Percentiles rank a stretch among this genome's conserved stretches.
These are phyloP conservation scores for Alternaria conjuncta DNA, from an alignment of 2,329 filamentous ascomycete species.

Conservation along the genomic window DNA sequence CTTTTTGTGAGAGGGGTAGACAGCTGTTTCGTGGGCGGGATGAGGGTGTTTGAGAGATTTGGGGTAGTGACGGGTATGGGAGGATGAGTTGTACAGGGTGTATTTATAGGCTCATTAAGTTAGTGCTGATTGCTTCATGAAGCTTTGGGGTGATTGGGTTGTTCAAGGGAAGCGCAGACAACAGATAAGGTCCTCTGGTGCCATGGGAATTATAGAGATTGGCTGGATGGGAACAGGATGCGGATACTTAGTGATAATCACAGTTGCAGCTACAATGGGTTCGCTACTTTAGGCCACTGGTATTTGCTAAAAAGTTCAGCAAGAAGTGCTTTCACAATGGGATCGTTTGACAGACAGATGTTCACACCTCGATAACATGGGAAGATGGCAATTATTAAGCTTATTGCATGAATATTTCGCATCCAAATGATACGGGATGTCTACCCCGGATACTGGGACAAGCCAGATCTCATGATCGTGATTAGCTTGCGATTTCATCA, in stretches of 20 bases:
- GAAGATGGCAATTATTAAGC: not conserved
- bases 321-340: not conserved
- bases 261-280: not conserved
- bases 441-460: not conserved
- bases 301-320: not conserved
- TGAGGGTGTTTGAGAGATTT: not conserved
- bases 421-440: not conserved
- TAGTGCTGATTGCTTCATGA: not conserved
- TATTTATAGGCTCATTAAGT: rapidly evolving
- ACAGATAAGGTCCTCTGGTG: not conserved
- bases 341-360: not conserved
- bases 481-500: not conserved
- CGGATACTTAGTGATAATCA: not conserved
- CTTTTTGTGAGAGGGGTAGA: not conserved
- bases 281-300: not conserved
- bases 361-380: not conserved
- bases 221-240: not conserved
- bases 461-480: not conserved
- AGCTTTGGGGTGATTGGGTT: not conserved
- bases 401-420: not conserved
- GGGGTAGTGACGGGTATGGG: rapidly evolving
- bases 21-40: not conserved
- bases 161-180: not conserved
- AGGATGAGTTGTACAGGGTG: not conserved
- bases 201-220: not conserved